phyloP scores from a whole-genome alignment of 2,329 filamentous ascomycete species.

The Eurotiales sp. region DNA sequence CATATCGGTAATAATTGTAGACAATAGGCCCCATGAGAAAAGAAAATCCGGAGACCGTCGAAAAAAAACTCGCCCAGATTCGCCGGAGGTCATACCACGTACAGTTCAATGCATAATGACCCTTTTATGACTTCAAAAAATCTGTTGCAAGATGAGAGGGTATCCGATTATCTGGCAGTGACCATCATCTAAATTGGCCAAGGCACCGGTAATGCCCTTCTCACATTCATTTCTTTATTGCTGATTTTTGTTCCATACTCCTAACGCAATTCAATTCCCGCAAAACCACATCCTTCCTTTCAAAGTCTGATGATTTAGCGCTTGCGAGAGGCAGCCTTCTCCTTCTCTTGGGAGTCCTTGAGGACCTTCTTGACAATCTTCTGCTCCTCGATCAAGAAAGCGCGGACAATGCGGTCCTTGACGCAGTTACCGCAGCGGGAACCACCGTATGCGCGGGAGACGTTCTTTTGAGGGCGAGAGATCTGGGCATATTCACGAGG shows the following conservation, averaged over 20 bases:
- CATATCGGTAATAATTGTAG: conserved; percentile 16
- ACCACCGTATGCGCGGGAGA: conserved; percentile 96
- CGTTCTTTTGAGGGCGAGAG: conserved; percentile 98
- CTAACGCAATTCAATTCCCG: conserved; percentile 26
- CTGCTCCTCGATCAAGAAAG: conserved; percentile 99
- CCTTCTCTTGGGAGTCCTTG: conserved; percentile 86
- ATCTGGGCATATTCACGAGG: conserved; percentile 96
- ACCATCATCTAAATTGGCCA: conserved; percentile 20
- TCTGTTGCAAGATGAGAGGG: conserved; percentile 17
- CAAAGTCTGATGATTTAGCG: conserved; percentile 33
- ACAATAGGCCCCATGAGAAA: conserved; percentile 15
- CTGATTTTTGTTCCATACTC: conserved; percentile 27
- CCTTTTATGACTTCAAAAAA: conserved; percentile 16
- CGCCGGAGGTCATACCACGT: conserved; percentile 16
- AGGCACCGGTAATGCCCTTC: conserved; percentile 28
- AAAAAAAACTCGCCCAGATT: conserved; percentile 19
- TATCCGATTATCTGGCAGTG: conserved; percentile 33
- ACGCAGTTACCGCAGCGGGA: conserved; percentile 99
- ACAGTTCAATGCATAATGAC: conserved; percentile 14
- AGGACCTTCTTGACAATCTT: conserved; percentile 99
- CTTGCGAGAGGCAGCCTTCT: conserved; percentile 35
- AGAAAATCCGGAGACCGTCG: conserved; percentile 16
- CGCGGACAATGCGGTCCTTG: conserved; percentile 93
- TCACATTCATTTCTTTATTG: conserved; percentile 27
- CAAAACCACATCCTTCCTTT: conserved; percentile 6